These are phyloP conservation scores for Eimeria falciformis DNA, from an alignment of 169 alveolate genomes.

Conservation along the genomic window DNA sequence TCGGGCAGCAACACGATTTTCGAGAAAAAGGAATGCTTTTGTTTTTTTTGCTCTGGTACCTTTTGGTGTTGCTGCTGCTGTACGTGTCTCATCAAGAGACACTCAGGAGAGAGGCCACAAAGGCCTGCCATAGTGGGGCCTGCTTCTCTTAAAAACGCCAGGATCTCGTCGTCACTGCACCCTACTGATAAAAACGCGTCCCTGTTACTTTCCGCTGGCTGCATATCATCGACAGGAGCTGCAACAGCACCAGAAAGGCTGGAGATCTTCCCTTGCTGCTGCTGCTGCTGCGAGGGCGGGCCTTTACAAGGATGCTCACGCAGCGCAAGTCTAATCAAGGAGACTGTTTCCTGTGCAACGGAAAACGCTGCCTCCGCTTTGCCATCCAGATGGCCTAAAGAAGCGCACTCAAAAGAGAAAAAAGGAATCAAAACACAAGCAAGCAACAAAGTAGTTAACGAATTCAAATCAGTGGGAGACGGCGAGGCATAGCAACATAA, in stretches of 20 bases:
- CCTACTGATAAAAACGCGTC: background rate
- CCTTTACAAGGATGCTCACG: background rate
- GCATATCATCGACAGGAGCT: background rate
- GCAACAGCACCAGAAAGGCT: constrained; percentile 20
- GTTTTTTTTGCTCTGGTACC: background rate
- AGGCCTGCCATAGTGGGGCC: background rate
- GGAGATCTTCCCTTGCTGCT: background rate
- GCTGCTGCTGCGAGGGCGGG: constrained; percentile 21
- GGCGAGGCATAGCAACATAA: too few species aligned
- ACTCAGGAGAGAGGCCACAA: background rate
- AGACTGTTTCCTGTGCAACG: background rate
- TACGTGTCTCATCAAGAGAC: background rate
- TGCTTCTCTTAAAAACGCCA: background rate
- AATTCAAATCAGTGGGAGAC: too few species aligned
- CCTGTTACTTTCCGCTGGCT: background rate
- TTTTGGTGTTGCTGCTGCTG: background rate
- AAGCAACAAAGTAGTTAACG: too few species aligned
- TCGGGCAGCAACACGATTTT: background rate
- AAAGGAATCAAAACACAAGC: too few species aligned
- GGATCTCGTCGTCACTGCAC: background rate
- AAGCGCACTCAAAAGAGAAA: too few species aligned
- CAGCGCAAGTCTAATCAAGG: constrained; percentile 1
- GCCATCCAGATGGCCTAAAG: background rate
- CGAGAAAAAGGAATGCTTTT: background rate
- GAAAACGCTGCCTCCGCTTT: background rate